Evolutionary conservation across 176 grass and related monocot species (phyloP).

Genomic region (Dactylis glomerata): DNA sequence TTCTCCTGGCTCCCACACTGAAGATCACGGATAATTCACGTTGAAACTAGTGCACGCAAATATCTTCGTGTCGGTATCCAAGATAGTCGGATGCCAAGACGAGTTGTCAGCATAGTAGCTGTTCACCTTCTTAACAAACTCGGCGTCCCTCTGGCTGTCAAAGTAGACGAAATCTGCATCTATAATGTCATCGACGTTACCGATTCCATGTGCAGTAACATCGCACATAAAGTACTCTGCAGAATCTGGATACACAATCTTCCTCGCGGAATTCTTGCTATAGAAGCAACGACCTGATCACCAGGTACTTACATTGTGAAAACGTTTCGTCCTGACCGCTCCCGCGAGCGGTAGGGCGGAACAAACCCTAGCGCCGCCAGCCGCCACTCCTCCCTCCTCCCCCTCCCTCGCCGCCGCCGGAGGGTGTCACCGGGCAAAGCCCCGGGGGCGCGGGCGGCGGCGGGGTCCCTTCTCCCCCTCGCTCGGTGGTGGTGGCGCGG

Average conservation of each 20-base stretch:
- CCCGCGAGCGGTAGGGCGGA: no score
- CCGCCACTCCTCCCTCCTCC: no score
- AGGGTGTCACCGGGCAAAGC: no score
- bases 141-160: neutral
- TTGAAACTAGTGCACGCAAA: neutral
- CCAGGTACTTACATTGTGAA: no score
- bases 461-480: no score
- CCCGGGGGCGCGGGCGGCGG: no score
- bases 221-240: neutral
- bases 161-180: neutral
- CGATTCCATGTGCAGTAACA: neutral
- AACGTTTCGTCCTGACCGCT: no score
- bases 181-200: neutral
- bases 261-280: neutral
- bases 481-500: no score
- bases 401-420: no score
- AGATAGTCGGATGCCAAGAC: neutral
- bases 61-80: neutral
- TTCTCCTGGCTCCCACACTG: no score
- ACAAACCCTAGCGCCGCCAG: no score
- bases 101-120: neutral
- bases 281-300: no score
- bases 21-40: neutral
- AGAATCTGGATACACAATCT: neutral
- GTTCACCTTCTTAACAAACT: neutral